phyloP scores from a whole-genome alignment of 2,329 filamentous ascomycete genomes.

The Epichloe hybrida region DNA sequence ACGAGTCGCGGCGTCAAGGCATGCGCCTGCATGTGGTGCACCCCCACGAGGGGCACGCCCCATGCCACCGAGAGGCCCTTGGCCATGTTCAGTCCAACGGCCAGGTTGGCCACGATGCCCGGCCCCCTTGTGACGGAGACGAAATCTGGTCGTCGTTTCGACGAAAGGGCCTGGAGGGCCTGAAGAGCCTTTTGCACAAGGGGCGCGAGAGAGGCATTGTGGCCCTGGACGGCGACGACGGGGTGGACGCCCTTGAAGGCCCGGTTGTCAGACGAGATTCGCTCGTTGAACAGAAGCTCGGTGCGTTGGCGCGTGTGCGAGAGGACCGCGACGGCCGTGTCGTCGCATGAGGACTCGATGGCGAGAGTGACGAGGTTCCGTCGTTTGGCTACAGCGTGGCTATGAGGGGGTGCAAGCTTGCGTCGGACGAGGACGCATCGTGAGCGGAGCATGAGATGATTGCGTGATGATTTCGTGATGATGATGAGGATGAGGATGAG shows the following conservation, averaged over 20 bases:
- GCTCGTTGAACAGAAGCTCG: constrained; percentile 63
- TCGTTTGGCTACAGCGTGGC: not conserved
- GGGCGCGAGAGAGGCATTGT: constrained; percentile 54
- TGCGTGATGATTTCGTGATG: not conserved
- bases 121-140: constrained; percentile 84
- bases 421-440: not conserved
- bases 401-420: not conserved
- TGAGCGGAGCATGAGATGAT: constrained; percentile 2
- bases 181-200: constrained; percentile 53
- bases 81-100: constrained; percentile 66
- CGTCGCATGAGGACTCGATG: constrained; percentile 82
- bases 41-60: constrained; percentile 70
- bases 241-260: constrained; percentile 70
- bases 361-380: constrained; percentile 45
- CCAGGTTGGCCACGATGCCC: constrained; percentile 70
- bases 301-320: constrained; percentile 39
- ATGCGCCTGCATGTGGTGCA: constrained; percentile 97
- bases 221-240: constrained; percentile 57
- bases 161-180: constrained; percentile 25
- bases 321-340: constrained; percentile 78
- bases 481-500: not conserved
- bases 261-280: constrained; percentile 67
- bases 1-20: constrained; percentile 75
- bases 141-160: constrained; percentile 58
- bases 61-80: constrained; percentile 80